phyloP scores from a whole-genome alignment of 2,329 filamentous ascomycete genomes.

The Eutypella sp. region DNA sequence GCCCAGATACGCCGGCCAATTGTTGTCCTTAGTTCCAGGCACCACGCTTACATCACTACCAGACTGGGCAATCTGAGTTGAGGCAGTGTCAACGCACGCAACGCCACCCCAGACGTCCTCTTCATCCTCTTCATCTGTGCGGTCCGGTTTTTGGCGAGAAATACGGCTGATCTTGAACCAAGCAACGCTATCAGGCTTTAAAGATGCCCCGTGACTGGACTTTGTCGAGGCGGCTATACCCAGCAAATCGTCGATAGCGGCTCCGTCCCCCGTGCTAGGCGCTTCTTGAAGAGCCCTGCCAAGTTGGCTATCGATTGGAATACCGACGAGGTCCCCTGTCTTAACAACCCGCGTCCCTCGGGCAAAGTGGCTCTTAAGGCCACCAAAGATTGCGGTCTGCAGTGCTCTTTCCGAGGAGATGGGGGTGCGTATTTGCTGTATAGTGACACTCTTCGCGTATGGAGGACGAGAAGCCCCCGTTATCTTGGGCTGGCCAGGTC shows the following conservation, averaged over 20 bases:
- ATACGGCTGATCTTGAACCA: constrained; percentile 92
- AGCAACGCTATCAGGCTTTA: constrained; percentile 59
- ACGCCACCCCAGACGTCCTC: constrained; percentile 80
- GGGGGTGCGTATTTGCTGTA: constrained; percentile 85
- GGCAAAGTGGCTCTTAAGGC: constrained; percentile 85
- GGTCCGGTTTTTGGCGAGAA: constrained; percentile 47
- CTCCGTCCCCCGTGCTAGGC: constrained; percentile 49
- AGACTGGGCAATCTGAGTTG: constrained; percentile 85
- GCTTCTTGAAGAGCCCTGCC: constrained; percentile 77
- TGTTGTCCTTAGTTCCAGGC: constrained; percentile 68
- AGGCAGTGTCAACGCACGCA: constrained; percentile 78
- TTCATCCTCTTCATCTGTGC: constrained; percentile 50
- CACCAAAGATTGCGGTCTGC: constrained; percentile 80
- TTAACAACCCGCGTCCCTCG: constrained; percentile 76
- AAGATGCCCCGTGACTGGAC: constrained; percentile 23
- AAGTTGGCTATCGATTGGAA: constrained; percentile 81
- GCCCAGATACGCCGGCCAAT: constrained; percentile 88
- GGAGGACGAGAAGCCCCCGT: constrained; percentile 51
- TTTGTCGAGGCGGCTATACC: constrained; percentile 45
- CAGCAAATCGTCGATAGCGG: constrained; percentile 67
- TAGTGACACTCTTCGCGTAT: constrained; percentile 69
- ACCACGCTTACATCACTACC: constrained; percentile 80
- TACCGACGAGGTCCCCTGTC: constrained; percentile 80
- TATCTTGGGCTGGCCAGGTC: constrained; percentile 51
- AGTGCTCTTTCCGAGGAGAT: constrained; percentile 79